phyloP scores from a whole-genome alignment of 306 rosid species.

The Malus sieversii region DNA sequence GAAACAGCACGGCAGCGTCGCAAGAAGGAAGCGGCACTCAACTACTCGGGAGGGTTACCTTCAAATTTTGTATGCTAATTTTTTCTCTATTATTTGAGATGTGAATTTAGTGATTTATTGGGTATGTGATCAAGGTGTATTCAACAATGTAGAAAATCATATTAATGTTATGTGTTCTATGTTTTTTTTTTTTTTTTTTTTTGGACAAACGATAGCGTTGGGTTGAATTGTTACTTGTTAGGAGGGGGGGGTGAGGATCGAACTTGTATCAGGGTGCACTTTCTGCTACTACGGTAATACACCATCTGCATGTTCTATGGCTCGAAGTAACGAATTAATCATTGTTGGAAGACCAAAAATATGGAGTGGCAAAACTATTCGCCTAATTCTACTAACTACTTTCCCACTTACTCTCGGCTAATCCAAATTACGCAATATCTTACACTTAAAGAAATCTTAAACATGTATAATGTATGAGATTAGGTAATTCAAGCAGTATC shows the following conservation, averaged over 20 bases:
- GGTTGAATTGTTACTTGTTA: no score
- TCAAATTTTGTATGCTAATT: conserved; percentile 1
- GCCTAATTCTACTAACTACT: background rate
- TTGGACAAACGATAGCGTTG: background rate
- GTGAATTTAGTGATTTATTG: background rate
- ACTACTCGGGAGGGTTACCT: background rate
- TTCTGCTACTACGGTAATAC: no score
- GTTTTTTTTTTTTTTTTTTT: background rate
- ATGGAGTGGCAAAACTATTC: background rate
- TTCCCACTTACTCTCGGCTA: background rate
- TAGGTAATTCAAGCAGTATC: background rate
- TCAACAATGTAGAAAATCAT: background rate
- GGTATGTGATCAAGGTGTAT: background rate
- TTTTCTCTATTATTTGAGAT: background rate
- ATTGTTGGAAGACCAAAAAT: background rate
- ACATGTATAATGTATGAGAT: background rate
- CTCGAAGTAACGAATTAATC: no score
- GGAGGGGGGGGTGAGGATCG: no score
- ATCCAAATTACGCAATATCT: background rate
- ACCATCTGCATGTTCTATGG: no score
- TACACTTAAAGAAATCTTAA: background rate
- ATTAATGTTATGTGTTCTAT: background rate
- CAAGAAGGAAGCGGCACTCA: background rate
- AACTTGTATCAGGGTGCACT: no score
- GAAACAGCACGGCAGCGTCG: background rate